phyloP scores from a whole-genome alignment of 2,329 filamentous ascomycete species.

The Botryotinia calthae region DNA sequence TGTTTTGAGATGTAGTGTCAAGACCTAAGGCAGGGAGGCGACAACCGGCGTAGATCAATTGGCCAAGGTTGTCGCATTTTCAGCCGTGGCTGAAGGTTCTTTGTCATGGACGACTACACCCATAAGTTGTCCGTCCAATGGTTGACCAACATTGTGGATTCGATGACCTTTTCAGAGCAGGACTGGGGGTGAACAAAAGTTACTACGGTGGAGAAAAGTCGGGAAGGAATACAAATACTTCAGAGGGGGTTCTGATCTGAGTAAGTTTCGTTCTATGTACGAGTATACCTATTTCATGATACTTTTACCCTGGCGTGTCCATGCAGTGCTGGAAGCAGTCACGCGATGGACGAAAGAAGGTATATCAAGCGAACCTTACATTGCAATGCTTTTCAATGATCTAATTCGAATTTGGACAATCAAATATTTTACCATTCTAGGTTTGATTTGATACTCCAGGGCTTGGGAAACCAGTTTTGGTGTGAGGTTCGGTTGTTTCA shows the following conservation, averaged over 20 bases:
- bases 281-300: neutral
- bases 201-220: neutral
- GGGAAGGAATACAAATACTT: neutral
- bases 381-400: neutral
- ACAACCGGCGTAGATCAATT: conserved; percentile 2
- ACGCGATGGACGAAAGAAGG: neutral
- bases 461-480: neutral
- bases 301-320: neutral
- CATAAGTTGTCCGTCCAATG: neutral
- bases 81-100: conserved; percentile 16
- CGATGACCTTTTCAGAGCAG: neutral
- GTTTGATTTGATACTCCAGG: neutral
- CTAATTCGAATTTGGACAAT: neutral
- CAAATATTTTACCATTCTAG: no score
- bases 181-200: neutral
- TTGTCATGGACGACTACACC: conserved; percentile 7
- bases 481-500: neutral
- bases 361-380: neutral
- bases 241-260: neutral
- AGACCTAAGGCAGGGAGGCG: conserved; percentile 9
- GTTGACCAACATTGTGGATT: neutral
- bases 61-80: conserved; percentile 11
- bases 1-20: neutral
- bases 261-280: neutral
- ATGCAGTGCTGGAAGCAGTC: neutral